phyloP scores from a whole-genome alignment of 768 basidiomycete genomes.

The Tricholoma furcatifolium region DNA sequence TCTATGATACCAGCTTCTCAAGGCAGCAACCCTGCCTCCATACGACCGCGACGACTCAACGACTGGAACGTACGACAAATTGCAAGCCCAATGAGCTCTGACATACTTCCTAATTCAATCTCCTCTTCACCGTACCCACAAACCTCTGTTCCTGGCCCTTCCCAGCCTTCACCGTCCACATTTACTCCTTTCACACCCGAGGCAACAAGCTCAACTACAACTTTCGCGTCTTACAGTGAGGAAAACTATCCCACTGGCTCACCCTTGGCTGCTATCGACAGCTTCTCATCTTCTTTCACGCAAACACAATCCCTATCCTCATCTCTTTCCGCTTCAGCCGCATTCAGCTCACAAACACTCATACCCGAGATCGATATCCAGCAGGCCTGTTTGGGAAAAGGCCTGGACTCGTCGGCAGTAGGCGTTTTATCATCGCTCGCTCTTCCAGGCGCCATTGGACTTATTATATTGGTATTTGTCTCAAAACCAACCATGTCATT shows the following conservation, averaged over 20 bases:
- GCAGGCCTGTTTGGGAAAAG: slow-evolving; percentile 61
- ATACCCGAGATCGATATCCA: slow-evolving; percentile 20
- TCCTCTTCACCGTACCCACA: slow-evolving; percentile 10
- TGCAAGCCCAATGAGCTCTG: not conserved
- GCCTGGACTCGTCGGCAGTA: slow-evolving; percentile 59
- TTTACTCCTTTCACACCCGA: slow-evolving; percentile 34
- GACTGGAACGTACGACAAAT: slow-evolving; percentile 4
- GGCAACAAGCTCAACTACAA: slow-evolving; percentile 38
- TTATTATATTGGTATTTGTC: slow-evolving; percentile 66
- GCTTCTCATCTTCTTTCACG: slow-evolving; percentile 19
- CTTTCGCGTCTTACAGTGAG: slow-evolving; percentile 40
- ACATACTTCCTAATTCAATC: slow-evolving; percentile 8
- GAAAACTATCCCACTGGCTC: slow-evolving; percentile 25
- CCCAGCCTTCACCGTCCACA: not conserved
- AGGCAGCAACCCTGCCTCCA: not conserved
- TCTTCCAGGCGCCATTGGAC: slow-evolving; percentile 55
- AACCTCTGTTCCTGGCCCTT: not conserved
- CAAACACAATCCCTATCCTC: slow-evolving; percentile 12
- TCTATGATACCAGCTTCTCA: slow-evolving; percentile 11
- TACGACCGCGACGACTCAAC: slow-evolving; percentile 19
- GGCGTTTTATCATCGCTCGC: slow-evolving; percentile 61
- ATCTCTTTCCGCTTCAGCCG: slow-evolving; percentile 20
- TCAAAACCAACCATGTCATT: not conserved
- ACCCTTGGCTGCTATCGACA: slow-evolving; percentile 10
- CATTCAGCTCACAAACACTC: slow-evolving; percentile 25